Percentiles rank a stretch among this genome's conserved stretches.
phyloP scores from a whole-genome alignment of 306 rosid genomes.

The Delonix regia region DNA sequence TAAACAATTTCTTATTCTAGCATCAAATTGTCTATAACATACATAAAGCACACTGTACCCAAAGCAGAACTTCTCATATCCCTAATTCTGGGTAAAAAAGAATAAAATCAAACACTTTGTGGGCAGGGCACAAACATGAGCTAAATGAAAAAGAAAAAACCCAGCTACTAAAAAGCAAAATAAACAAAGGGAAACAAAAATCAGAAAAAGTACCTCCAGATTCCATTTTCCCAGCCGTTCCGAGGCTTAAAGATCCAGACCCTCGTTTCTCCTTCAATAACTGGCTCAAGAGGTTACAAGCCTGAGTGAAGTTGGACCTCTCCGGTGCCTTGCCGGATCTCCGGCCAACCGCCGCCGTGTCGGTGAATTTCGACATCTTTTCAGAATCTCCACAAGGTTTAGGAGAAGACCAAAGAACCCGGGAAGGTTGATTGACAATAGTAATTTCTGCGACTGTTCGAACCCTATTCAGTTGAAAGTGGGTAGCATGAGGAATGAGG shows the following conservation, averaged over 20 bases:
- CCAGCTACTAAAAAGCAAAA: neutral
- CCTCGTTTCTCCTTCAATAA: constrained; percentile 77
- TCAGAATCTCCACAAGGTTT: neutral
- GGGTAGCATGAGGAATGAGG: neutral
- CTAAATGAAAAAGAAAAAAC: neutral
- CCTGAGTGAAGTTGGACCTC: constrained; percentile 71
- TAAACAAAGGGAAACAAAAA: neutral
- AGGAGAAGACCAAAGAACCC: neutral
- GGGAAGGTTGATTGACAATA: neutral
- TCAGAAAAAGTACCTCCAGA: constrained; percentile 43
- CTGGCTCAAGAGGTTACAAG: constrained; percentile 69
- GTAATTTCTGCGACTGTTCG: neutral
- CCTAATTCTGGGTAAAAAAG: neutral
- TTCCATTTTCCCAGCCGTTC: constrained; percentile 44
- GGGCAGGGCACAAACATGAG: neutral
- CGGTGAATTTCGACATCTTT: constrained; percentile 36
- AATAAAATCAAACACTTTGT: neutral
- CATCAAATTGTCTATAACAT: neutral
- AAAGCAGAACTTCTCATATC: neutral
- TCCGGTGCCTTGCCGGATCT: constrained; percentile 53
- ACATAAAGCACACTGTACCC: neutral
- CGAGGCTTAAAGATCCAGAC: constrained; percentile 41
- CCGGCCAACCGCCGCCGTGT: constrained; percentile 35
- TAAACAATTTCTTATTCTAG: neutral
- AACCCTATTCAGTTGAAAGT: neutral